Evolutionary conservation across 2,329 filamentous ascomycete species (phyloP).

Genomic region (Phymatotrichopsis omnivora): DNA sequence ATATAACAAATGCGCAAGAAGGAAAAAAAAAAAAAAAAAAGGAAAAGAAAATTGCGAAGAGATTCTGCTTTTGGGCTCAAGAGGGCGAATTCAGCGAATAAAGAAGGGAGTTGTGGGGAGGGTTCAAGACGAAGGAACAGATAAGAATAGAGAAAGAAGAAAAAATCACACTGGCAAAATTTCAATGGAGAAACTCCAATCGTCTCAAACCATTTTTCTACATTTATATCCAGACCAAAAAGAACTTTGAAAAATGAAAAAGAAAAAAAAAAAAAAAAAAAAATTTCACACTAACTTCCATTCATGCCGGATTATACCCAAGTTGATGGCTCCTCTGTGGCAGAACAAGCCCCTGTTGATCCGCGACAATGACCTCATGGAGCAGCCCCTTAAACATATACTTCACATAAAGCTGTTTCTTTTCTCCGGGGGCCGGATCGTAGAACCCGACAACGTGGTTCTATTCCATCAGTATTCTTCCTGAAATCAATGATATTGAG

Average conservation of each 20-base stretch:
- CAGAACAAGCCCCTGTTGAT: conserved; percentile 35
- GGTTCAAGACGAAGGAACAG: too few species aligned
- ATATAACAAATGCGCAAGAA: too few species aligned
- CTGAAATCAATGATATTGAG: neutral
- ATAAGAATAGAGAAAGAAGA: too few species aligned
- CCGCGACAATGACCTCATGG: conserved; percentile 35
- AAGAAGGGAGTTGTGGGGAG: too few species aligned
- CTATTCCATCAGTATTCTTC: conserved; percentile 32
- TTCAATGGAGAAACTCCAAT: too few species aligned
- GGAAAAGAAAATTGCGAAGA: too few species aligned
- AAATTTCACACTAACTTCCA: neutral
- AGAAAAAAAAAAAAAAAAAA: neutral
- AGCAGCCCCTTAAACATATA: conserved; percentile 39
- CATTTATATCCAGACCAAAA: too few species aligned
- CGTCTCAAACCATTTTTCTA: too few species aligned
- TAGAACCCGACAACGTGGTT: conserved; percentile 43
- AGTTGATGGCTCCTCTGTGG: conserved; percentile 29
- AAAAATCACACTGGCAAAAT: too few species aligned
- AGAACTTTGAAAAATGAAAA: neutral
- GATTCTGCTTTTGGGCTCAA: too few species aligned
- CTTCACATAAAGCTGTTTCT: conserved; percentile 41
- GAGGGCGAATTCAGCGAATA: too few species aligned
- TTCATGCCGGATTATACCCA: conserved; percentile 2
- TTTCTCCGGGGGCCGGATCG: conserved; percentile 40
- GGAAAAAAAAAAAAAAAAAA: too few species aligned